Evolutionary conservation across 352 stramenopile species (phyloP), one percentile per base, ranked within the genome.

Genomic region (Peronospora tabacina): DNA sequence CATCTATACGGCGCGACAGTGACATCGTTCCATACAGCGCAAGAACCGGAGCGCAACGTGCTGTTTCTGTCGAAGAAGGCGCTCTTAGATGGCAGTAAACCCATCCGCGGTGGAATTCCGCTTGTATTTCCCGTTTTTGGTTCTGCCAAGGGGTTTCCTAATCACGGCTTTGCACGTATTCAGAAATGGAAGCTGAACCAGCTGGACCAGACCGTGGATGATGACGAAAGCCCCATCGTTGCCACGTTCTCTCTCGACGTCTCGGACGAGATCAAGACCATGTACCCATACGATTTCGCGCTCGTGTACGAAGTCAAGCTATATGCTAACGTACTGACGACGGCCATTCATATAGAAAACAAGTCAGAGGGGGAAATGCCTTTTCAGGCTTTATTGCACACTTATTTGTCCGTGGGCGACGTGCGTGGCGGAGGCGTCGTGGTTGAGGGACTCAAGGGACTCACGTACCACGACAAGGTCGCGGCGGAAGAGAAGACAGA

Each of bases 51-150:
- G 20, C 67, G 78, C 44, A 95, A 98, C 55, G 74, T 93, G 59
- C 72, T 98, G 20, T 98, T 98, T 60, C 15, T 98, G 44, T 97
- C 86, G 11, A 60, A 83, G 20, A 73, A 94, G 62, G 87, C 93
- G 29, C 65, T 83, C 19, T 61, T 97, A 33, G 84, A 98, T 63
- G 86, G 92, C 47, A 85, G 61, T 48, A 98, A 97, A 61, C 80
- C 94, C 28, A 97, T 98, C 56, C 87, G 95, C 32, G 95, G 95
- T 48, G 94, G 94, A 28, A 97, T 98, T 40, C 95, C 95, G 28
- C 63, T 98, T 16, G 93, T 98, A 33, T 98, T 98, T 72, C 95
- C 95, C 28, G 86, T 98, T 43, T 98, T 98, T 64, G 94, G 93
- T 47, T 70, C 66, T 32, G 80, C 76, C 6, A 50, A 70, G n/a